A percentile compares a stretch with the other conserved stretches of the same genome.
phyloP scores from a whole-genome alignment of 441 rosid genomes.

The Hypseocharis bilobata region DNA sequence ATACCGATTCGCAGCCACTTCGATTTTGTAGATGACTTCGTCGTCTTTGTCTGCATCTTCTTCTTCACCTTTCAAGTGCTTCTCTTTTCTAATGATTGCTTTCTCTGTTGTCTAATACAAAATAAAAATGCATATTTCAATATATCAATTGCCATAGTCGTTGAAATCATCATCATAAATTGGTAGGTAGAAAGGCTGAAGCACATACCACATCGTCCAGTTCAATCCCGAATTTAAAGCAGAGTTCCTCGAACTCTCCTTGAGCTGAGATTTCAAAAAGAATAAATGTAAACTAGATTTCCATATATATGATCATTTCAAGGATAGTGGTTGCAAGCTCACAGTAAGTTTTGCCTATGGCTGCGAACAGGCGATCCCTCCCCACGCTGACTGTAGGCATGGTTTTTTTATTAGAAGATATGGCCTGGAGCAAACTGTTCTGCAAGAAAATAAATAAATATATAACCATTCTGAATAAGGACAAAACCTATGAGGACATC shows the following conservation, averaged over 20 bases:
- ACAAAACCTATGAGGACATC: too few species aligned
- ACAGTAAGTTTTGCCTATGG: conserved; percentile 63
- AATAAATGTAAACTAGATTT: not conserved
- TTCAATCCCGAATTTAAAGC: conserved; percentile 84
- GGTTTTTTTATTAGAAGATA: too few species aligned
- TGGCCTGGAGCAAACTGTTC: too few species aligned
- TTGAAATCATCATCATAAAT: not conserved
- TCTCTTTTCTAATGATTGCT: conserved; percentile 75
- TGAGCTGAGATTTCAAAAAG: conserved; percentile 30
- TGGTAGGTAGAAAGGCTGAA: not conserved
- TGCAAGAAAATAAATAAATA: too few species aligned
- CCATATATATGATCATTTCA: not conserved
- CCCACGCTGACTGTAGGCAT: conserved; percentile 85
- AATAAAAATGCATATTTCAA: not conserved
- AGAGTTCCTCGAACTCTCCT: conserved; percentile 75
- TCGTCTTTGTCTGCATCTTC: conserved; percentile 46
- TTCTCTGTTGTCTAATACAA: conserved; percentile 65
- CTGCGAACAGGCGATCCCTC: conserved; percentile 66
- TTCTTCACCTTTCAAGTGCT: conserved; percentile 57
- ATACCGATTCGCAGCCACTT: conserved; percentile 80
- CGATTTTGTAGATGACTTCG: conserved; percentile 75
- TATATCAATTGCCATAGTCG: not conserved
- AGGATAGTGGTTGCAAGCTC: conserved; percentile 5
- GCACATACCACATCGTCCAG: conserved; percentile 83
- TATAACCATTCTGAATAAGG: too few species aligned